Evolutionary conservation across 2,329 filamentous ascomycete genomes (phyloP).

Genomic region (Alternaria alternata): DNA sequence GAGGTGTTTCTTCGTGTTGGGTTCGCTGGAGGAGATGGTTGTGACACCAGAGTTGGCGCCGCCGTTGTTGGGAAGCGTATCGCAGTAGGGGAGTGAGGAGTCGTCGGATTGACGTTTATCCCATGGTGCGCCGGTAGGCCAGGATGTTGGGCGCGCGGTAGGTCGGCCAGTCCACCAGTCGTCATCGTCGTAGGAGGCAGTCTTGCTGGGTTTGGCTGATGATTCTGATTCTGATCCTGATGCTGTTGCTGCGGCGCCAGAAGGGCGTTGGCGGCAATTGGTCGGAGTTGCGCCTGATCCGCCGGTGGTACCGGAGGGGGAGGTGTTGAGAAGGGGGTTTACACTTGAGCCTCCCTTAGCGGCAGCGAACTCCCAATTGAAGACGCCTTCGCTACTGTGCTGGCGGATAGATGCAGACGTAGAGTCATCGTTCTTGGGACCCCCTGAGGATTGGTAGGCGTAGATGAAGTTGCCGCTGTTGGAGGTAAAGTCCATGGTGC

Average conservation of each 20-base stretch:
- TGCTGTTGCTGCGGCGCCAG: conserved; percentile 16
- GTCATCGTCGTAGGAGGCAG: background rate
- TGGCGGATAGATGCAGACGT: conserved; percentile 53
- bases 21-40: conserved; percentile 12
- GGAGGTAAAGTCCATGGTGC: conserved; percentile 59
- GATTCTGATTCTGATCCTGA: background rate
- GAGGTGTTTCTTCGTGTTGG: conserved; percentile 25
- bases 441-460: conserved; percentile 55
- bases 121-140: conserved; percentile 17
- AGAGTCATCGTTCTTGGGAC: conserved; percentile 58
- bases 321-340: conserved; percentile 53
- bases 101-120: conserved; percentile 16
- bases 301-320: conserved; percentile 30
- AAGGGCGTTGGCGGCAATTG: conserved; percentile 44
- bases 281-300: conserved; percentile 22
- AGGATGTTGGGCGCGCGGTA: conserved; percentile 29
- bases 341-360: conserved; percentile 60
- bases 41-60: conserved; percentile 29
- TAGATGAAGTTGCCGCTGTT: conserved; percentile 61
- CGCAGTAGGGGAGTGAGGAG: conserved; percentile 38
- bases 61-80: conserved; percentile 23
- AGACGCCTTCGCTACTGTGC: conserved; percentile 55
- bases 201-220: background rate
- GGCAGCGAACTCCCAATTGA: conserved; percentile 57
- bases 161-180: conserved; percentile 13